phyloP scores from a whole-genome alignment of 352 stramenopile species.

The Pythium periplocum region DNA sequence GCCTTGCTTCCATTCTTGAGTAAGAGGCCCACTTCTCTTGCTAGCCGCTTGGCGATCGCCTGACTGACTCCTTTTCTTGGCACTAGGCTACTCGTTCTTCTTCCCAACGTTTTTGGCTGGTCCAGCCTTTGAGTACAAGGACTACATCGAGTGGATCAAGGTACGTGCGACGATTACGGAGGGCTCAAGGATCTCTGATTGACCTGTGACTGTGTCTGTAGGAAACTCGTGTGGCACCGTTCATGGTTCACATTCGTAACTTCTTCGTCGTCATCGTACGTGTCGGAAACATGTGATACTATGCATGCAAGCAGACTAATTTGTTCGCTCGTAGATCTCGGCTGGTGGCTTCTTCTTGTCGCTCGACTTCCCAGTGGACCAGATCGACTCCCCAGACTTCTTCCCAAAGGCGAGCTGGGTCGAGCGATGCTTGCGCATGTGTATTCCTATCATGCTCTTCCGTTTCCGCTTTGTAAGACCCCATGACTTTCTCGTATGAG shows the following conservation, averaged over 20 bases:
- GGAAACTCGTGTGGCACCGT: slow-evolving; percentile 54
- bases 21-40: slow-evolving; percentile 10
- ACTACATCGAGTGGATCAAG: slow-evolving; percentile 81
- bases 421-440: slow-evolving; percentile 66
- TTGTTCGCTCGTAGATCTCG: slow-evolving; percentile 33
- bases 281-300: not conserved
- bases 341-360: slow-evolving; percentile 67
- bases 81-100: slow-evolving; percentile 79
- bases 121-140: slow-evolving; percentile 80
- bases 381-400: slow-evolving; percentile 77
- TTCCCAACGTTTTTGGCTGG: slow-evolving; percentile 85
- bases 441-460: slow-evolving; percentile 70
- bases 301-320: not conserved
- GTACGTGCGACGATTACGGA: slow-evolving; percentile 12
- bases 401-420: slow-evolving; percentile 52
- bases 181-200: not conserved
- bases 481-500: not conserved
- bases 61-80: not conserved
- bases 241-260: slow-evolving; percentile 65
- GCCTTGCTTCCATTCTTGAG: slow-evolving; percentile 70
- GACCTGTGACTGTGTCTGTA: slow-evolving; percentile 8
- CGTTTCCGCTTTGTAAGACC: slow-evolving; percentile 77
- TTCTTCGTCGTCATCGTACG: slow-evolving; percentile 68
- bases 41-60: not conserved
- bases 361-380: slow-evolving; percentile 67